phyloP scores from a whole-genome alignment of 345 rosid species.

The Arabidopsis arenosa region DNA sequence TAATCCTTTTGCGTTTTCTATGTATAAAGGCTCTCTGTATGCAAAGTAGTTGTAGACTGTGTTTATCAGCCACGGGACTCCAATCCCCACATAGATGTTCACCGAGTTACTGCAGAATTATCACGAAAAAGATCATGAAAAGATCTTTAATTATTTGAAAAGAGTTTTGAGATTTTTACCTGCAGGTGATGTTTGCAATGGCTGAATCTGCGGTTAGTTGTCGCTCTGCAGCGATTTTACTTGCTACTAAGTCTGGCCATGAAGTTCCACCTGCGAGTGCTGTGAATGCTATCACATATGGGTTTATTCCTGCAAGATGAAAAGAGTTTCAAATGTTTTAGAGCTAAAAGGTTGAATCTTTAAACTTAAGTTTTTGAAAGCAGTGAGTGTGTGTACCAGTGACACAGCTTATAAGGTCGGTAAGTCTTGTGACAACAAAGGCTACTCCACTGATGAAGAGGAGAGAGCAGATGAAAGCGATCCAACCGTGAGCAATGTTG shows the following conservation, averaged over 20 bases:
- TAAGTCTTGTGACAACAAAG: conserved; percentile 69
- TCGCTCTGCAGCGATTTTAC: conserved; percentile 96
- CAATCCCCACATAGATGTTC: conserved; percentile 92
- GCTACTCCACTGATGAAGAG: conserved; percentile 85
- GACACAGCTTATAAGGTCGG: conserved; percentile 90
- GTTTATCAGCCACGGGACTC: conserved; percentile 92
- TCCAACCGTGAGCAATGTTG: conserved; percentile 91
- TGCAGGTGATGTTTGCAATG: conserved; percentile 97
- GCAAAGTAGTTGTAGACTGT: conserved; percentile 78
- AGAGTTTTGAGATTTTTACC: conserved; percentile 48
- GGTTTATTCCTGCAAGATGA: conserved; percentile 70
- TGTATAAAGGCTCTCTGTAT: conserved; percentile 66
- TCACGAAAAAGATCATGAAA: conserved; percentile 5
- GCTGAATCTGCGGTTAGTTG: conserved; percentile 96
- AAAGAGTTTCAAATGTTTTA: conserved; percentile 3
- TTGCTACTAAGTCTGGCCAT: conserved; percentile 97
- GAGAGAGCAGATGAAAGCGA: conserved; percentile 84
- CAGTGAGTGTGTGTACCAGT: conserved; percentile 62
- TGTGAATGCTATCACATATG: conserved; percentile 94
- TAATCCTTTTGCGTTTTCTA: conserved; percentile 70
- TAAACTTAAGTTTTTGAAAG: conserved; percentile 7
- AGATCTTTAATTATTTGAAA: conserved; percentile 1
- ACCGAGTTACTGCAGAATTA: conserved; percentile 77
- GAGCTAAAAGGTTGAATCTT: conserved; percentile 20
- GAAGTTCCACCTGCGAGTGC: conserved; percentile 94